Percentiles rank a stretch among this genome's conserved stretches.
Evolutionary conservation across 108 stramenopile species (phyloP).

Genomic region (Cylindrotheca closterium): DNA sequence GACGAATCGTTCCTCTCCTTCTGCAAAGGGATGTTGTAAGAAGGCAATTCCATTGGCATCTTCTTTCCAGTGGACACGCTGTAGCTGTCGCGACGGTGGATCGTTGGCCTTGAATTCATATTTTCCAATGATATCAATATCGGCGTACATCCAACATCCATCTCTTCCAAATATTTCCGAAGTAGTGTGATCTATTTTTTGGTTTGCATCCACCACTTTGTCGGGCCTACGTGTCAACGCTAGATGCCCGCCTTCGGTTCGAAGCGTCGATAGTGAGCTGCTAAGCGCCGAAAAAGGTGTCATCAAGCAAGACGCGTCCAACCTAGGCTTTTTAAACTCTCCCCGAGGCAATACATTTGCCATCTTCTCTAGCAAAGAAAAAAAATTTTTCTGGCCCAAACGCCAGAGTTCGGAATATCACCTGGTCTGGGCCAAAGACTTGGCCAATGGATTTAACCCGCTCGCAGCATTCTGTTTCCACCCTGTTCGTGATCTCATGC

Average conservation of each 20-base stretch:
- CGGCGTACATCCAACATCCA: not conserved
- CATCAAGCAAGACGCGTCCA: not conserved
- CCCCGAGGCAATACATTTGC: slow-evolving; percentile 3
- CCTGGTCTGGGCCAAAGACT: slow-evolving; percentile 1
- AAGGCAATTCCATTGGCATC: too few species aligned
- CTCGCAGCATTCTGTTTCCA: too few species aligned
- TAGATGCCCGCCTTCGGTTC: slow-evolving; percentile 3
- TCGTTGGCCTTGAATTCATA: not conserved
- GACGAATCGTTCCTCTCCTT: too few species aligned
- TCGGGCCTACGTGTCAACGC: slow-evolving; percentile 3
- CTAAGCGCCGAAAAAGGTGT: not conserved
- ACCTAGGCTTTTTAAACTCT: slow-evolving; percentile 2
- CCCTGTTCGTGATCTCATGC: too few species aligned
- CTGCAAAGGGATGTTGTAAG: too few species aligned
- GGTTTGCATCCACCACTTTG: slow-evolving; percentile 3
- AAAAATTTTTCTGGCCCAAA: slow-evolving; percentile 1
- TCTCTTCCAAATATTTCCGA: not conserved
- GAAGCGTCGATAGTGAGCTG: slow-evolving; percentile 3
- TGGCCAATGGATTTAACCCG: too few species aligned
- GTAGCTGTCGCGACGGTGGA: not conserved
- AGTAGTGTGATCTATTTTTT: not conserved
- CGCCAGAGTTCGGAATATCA: slow-evolving; percentile 1
- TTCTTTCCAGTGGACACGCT: too few species aligned
- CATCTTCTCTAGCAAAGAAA: not conserved
- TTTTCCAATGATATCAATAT: not conserved